Conservation (phyloP, 768 basidiomycete species). For the Tylopilus felleus region DNA sequence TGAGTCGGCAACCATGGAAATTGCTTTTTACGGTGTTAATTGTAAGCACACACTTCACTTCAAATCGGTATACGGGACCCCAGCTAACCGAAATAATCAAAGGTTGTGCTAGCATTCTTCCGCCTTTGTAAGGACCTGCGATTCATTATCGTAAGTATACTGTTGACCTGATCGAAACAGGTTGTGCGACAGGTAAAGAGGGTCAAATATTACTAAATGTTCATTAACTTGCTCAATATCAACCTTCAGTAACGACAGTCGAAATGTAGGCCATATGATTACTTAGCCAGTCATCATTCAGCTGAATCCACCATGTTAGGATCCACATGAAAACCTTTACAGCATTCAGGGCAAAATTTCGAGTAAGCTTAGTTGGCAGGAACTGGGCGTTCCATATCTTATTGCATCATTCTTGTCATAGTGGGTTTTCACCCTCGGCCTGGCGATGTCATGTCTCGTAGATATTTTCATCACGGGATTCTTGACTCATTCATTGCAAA, state of each 20-base stretch:
- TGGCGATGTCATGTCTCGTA: constrained; percentile 46
- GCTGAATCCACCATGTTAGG: constrained; percentile 15
- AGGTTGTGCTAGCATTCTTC: constrained; percentile 31
- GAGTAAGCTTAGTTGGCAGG: constrained; percentile 11
- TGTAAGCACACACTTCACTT: constrained; percentile 27
- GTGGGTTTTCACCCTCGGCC: constrained; percentile 52
- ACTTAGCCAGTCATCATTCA: too few relatives aligned
- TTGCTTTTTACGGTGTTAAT: constrained; percentile 32
- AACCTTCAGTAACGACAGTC: constrained; percentile 23
- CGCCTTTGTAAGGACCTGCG: constrained; percentile 26
- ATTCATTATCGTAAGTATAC: not conserved
- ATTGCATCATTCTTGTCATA: constrained; percentile 15
- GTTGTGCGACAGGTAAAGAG: constrained; percentile 35
- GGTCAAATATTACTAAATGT: not conserved
- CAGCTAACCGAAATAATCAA: constrained; percentile 1
- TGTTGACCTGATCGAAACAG: constrained; percentile 23
- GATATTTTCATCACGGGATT: constrained; percentile 48
- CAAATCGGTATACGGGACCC: not conserved
- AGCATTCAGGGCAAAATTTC: constrained; percentile 23
- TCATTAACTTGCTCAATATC: constrained; percentile 16
- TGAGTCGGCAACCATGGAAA: constrained; percentile 28
- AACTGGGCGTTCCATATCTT: not conserved
- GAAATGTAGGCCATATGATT: constrained; percentile 26
- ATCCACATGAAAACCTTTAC: constrained; percentile 25
- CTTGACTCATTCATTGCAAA: constrained; percentile 42